Evolutionary conservation across 306 rosid species (phyloP), one percentile per base, ranked within the genome.

Genomic region (Comarum palustre): DNA sequence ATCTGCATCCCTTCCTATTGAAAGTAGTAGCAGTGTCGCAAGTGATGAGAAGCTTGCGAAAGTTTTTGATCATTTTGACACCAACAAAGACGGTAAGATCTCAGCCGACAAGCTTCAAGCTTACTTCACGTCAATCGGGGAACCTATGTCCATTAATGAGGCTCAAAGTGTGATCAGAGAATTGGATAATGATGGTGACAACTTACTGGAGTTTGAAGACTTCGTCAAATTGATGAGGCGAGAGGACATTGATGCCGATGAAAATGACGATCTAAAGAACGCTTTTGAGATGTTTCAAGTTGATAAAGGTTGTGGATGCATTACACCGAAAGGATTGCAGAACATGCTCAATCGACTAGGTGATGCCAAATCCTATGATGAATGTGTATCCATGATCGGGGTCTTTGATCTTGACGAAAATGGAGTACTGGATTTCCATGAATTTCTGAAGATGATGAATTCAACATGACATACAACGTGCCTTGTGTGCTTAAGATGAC

Each of bases 251-350:
- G 78, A 48, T 5, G 75, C 45, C 4, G 54, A 39, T n/a, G 80
- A 81, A 20, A 59, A 50, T 10, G 82, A 77, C 24, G 84, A 81
- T 77, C 45, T 81, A 1, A 71, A 74, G 27, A 65, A 66, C 3
- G 91, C 90, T 34, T 89, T 89, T 12, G 79, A 81, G 84, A 89
- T 84, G 91, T 87, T 89, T 66, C 90, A 85, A 79, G 78, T 65
- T 34, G 88, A 80, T 17, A 78, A 80, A 66, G 95, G 90, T 1
- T 73, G 85, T 2, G 91, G 91, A 0, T 79, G 63, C 69, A 87
- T 89, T 12, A 83, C 83, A 0, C 86, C 91, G 0, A 46, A 66
- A 12, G 89, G 95, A 0, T 58, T 89, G 83, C 91, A 82, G 32
- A 66, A 58, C 14, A 89, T 83, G 91, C 74, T 87, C 57, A 54